Evolutionary conservation across 805 yeast species (phyloP).

Genomic region (Lachancea kluyveri): DNA sequence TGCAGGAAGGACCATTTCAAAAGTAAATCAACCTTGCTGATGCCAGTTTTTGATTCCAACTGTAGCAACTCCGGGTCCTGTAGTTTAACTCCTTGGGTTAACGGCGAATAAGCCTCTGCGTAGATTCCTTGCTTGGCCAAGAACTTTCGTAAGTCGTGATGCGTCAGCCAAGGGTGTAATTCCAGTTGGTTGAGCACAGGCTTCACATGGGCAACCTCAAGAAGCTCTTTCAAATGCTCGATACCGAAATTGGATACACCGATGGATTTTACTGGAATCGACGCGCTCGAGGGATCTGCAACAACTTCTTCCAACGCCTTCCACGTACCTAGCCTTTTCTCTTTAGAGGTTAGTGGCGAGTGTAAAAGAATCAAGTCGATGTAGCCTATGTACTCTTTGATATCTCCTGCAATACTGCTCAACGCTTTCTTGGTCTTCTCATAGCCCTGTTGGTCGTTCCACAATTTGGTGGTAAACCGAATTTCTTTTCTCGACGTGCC

Average conservation of each 20-base stretch:
- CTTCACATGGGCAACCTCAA: conserved; percentile 49
- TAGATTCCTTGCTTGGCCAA: conserved; percentile 48
- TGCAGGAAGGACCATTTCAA: conserved; percentile 67
- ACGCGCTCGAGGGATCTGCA: too few relatives aligned
- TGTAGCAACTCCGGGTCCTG: conserved; percentile 44
- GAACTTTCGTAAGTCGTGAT: conserved; percentile 48
- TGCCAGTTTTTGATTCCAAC: conserved; percentile 43
- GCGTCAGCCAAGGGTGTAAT: conserved; percentile 80
- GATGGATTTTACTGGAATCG: conserved; percentile 44
- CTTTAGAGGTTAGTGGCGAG: conserved; percentile 73
- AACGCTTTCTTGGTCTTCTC: conserved; percentile 56
- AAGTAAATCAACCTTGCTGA: conserved; percentile 54
- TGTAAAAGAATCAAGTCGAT: conserved; percentile 72
- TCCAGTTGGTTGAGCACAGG: conserved; percentile 78
- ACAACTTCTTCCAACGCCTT: conserved; percentile 48
- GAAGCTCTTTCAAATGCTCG: conserved; percentile 40
- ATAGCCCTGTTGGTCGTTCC: conserved; percentile 71
- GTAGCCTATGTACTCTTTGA: conserved; percentile 64
- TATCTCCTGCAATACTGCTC: too few relatives aligned
- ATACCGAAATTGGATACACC: conserved; percentile 72
- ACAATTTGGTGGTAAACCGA: conserved; percentile 67
- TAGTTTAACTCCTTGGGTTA: conserved; percentile 54
- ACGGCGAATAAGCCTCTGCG: conserved; percentile 68
- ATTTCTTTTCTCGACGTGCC: conserved; percentile 47
- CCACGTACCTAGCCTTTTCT: conserved; percentile 55